phyloP scores from a whole-genome alignment of 2,329 filamentous ascomycete species.

The Aspergillus sp. region DNA sequence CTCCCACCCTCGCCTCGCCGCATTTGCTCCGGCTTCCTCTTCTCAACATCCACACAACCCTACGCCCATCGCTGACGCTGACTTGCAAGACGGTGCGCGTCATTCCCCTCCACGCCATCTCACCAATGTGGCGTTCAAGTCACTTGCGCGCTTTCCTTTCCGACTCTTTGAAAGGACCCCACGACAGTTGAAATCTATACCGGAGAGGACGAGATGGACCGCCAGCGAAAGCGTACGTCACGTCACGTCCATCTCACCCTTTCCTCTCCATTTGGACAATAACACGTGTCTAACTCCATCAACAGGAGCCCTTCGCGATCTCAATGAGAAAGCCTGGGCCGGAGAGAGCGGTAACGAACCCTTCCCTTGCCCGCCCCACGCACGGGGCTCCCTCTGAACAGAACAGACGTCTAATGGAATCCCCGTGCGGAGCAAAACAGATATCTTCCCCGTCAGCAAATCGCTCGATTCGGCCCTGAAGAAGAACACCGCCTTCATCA shows the following conservation, averaged over 20 bases:
- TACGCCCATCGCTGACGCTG: conserved; percentile 3
- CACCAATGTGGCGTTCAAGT: conserved; percentile 41
- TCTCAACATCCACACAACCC: conserved; percentile 1
- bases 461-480: conserved; percentile 93
- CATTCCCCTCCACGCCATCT: conserved; percentile 5
- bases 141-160: conserved; percentile 35
- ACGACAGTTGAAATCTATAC: conserved; percentile 28
- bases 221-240: conserved; percentile 48
- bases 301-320: conserved; percentile 80
- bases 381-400: too few relatives aligned
- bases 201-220: conserved; percentile 44
- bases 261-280: background rate
- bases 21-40: conserved; percentile 10
- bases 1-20: conserved; percentile 17
- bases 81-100: conserved; percentile 14
- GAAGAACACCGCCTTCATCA: conserved; percentile 98
- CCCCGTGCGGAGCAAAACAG: conserved; percentile 45
- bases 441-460: conserved; percentile 72
- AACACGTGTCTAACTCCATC: conserved; percentile 4
- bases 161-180: conserved; percentile 35
- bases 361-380: conserved; percentile 5
- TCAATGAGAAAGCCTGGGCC: conserved; percentile 85
- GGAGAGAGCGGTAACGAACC: conserved; percentile 71
- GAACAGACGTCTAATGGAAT: too few relatives aligned
- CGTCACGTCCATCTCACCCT: too few relatives aligned